Conservation (phyloP, 148 eudicot species). For the Rhododendron griersonianum region DNA sequence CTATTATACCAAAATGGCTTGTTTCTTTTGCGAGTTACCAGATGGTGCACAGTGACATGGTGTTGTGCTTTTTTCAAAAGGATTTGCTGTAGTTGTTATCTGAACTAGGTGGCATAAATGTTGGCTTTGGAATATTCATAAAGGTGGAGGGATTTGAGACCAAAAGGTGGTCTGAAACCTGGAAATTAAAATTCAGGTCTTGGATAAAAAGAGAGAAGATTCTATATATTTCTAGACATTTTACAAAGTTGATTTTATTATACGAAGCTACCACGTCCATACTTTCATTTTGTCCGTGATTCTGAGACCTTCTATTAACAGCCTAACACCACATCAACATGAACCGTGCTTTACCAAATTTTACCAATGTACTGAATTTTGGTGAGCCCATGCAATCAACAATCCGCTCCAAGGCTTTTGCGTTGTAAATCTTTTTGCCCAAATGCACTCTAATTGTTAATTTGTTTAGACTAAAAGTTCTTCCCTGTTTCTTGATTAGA, state of each 20-base stretch:
- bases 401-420: neutral
- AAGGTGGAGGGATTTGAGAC: neutral
- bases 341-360: neutral
- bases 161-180: neutral
- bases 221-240: neutral
- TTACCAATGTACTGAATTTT: neutral
- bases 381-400: neutral
- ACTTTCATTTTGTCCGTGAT: neutral
- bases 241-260: neutral
- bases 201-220: neutral
- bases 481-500: slow-evolving; percentile 32
- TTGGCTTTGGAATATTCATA: neutral
- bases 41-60: neutral
- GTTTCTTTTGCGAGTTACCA: neutral
- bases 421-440: neutral
- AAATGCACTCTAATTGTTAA: too few relatives aligned
- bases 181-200: neutral
- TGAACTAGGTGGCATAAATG: neutral
- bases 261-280: neutral
- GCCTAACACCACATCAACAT: neutral
- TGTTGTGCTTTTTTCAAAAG: neutral
- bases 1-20: neutral
- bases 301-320: neutral
- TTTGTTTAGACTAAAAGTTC: slow-evolving; percentile 3
- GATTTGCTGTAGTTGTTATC: neutral